Evolutionary conservation across 2,329 filamentous ascomycete genomes (phyloP).

Genomic region (Aspergillus oerlinghausenensis): DNA sequence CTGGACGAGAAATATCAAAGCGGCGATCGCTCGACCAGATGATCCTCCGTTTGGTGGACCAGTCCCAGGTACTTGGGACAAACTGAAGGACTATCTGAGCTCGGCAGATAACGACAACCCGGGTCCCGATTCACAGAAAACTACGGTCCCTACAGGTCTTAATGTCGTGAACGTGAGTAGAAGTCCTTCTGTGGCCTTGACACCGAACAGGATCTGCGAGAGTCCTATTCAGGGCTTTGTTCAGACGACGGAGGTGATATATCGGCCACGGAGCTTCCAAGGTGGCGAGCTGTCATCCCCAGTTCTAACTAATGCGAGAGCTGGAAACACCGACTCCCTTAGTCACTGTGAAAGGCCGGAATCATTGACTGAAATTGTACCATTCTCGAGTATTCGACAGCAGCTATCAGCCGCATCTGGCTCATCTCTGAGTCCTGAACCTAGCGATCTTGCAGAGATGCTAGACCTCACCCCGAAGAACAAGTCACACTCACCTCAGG

Average conservation of each 20-base stretch:
- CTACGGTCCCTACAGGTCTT: background rate
- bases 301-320: background rate
- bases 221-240: constrained; percentile 3
- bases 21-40: constrained; percentile 14
- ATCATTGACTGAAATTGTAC: constrained; percentile 20
- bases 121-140: background rate
- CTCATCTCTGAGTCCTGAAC: constrained; percentile 16
- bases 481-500: background rate
- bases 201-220: background rate
- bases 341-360: background rate
- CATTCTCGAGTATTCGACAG: constrained; percentile 29
- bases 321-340: background rate
- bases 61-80: constrained; percentile 16
- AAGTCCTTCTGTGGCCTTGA: background rate
- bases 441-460: constrained; percentile 26
- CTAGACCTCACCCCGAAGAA: constrained; percentile 22
- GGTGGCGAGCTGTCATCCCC: constrained; percentile 7
- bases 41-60: constrained; percentile 13
- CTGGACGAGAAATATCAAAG: constrained; percentile 18
- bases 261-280: constrained; percentile 14
- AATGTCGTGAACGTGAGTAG: background rate
- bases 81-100: constrained; percentile 16
- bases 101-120: background rate
- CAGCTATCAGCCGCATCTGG: constrained; percentile 14
- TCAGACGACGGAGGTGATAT: constrained; percentile 16